These are phyloP conservation scores for Musa balbisiana DNA, from an alignment of 202 grass and related monocot genomes.

Conservation along the genomic window DNA sequence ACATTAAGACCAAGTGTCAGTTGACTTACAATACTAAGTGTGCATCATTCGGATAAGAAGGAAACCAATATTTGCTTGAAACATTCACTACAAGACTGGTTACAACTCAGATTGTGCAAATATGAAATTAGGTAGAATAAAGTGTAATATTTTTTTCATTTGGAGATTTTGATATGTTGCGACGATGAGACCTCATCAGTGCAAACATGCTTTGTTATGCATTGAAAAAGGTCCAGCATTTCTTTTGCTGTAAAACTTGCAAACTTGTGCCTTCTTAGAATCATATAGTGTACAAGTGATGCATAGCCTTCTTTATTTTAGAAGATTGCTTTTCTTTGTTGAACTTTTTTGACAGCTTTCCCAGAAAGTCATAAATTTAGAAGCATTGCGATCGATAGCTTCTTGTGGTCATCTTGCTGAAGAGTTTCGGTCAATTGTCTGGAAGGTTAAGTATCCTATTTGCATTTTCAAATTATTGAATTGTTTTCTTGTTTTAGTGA, in stretches of 20 bases:
- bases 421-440: conserved; percentile 32
- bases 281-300: not conserved
- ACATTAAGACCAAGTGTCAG: not conserved
- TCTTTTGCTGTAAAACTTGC: not conserved
- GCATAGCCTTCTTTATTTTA: not conserved
- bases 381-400: conserved; percentile 32
- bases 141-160: not conserved
- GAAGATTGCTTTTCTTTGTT: not conserved
- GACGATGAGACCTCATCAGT: not conserved
- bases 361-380: conserved; percentile 32
- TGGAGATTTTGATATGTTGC: not conserved
- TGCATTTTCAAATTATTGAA: conserved; percentile 1
- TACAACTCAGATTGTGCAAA: not conserved
- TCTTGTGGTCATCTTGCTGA: conserved; percentile 25
- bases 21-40: not conserved
- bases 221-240: not conserved
- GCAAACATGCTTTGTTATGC: not conserved
- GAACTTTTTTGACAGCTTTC: conserved; percentile 25
- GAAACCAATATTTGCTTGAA: not conserved
- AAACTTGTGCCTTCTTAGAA: not conserved
- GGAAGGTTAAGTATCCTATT: conserved; percentile 30
- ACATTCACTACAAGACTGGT: not conserved
- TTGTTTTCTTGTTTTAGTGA: not conserved
- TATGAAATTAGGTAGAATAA: too few species aligned
- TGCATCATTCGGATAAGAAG: not conserved